These are phyloP conservation scores for Gaillardinia entomophila DNA, from an alignment of 805 yeast genomes.

Conservation along the genomic window DNA sequence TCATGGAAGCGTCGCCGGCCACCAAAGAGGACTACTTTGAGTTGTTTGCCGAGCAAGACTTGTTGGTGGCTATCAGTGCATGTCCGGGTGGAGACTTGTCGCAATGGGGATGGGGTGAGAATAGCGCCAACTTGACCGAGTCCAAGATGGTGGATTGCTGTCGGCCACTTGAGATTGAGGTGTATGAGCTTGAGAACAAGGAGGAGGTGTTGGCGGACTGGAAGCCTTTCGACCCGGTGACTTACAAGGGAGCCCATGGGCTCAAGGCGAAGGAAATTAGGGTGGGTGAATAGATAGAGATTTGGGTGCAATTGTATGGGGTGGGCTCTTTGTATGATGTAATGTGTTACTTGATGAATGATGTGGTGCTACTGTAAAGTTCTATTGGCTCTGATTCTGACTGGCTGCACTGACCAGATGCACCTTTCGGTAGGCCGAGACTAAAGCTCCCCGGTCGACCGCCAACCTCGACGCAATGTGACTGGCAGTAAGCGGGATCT, in stretches of 20 bases:
- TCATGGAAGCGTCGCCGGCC: constrained; percentile 68
- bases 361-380: no score
- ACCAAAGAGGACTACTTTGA: constrained; percentile 55
- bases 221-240: constrained; percentile 45
- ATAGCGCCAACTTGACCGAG: constrained; percentile 35
- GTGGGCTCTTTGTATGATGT: no score
- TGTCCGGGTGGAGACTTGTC: constrained; percentile 70
- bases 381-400: no score
- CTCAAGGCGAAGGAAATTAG: no score
- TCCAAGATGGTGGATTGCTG: constrained; percentile 57
- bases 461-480: no score
- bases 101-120: constrained; percentile 69
- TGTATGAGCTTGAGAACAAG: constrained; percentile 46
- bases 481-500: no score
- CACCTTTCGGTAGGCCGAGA: no score
- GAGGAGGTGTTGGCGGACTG: constrained; percentile 40
- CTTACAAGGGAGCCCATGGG: constrained; percentile 57
- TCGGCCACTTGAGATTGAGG: constrained; percentile 58
- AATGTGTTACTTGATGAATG: no score
- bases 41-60: constrained; percentile 60
- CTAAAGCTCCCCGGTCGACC: no score
- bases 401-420: no score
- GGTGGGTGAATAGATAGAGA: no score
- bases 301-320: no score
- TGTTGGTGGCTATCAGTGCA: constrained; percentile 58